These are phyloP conservation scores for Annona squamosa DNA, from an alignment of 164 flowering plant species.

Conservation along the genomic window DNA sequence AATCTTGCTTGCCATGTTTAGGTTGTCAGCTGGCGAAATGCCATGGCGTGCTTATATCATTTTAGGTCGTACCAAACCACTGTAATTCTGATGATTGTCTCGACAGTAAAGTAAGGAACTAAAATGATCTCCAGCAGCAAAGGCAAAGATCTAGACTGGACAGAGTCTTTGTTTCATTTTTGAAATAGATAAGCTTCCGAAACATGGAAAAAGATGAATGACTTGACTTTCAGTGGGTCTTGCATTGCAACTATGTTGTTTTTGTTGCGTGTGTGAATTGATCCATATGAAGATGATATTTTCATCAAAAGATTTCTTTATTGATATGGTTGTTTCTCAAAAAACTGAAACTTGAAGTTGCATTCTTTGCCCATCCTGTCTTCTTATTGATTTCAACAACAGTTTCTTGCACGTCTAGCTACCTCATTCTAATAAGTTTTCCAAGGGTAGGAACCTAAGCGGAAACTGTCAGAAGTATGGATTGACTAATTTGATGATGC, in stretches of 20 bases:
- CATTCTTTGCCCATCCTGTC: background rate
- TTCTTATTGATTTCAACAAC: background rate
- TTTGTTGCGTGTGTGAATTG: background rate
- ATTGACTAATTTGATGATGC: constrained; percentile 1
- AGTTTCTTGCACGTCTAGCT: background rate
- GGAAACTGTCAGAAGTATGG: background rate
- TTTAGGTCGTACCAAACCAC: background rate
- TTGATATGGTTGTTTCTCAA: background rate
- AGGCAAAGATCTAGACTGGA: no score
- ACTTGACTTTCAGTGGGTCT: background rate
- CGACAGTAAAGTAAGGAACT: background rate
- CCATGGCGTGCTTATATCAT: background rate
- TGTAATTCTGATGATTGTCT: background rate
- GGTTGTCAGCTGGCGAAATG: background rate
- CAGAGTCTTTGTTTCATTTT: no score
- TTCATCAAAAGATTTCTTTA: background rate
- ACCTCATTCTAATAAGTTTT: background rate
- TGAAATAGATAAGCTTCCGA: background rate
- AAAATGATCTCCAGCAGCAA: background rate
- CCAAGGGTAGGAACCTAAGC: background rate
- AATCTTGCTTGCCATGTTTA: background rate
- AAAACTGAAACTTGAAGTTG: no score
- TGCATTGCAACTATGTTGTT: background rate
- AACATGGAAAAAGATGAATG: background rate
- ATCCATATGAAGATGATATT: background rate